A percentile compares a stretch with the other conserved stretches of the same genome.
phyloP scores from a whole-genome alignment of 805 yeast species.

The Ogataea methanolica region DNA sequence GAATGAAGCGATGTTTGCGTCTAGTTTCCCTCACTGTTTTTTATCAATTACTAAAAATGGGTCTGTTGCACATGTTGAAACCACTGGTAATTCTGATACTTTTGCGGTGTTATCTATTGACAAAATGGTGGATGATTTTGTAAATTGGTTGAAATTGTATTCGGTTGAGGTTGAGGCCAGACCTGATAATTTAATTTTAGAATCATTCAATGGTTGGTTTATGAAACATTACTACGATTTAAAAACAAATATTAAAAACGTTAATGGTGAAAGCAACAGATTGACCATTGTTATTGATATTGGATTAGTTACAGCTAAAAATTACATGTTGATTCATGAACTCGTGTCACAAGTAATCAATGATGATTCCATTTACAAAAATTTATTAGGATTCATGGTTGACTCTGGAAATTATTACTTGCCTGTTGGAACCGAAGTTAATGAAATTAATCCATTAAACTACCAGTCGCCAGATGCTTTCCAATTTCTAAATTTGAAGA shows the following conservation, averaged over 20 bases:
- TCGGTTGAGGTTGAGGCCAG: not conserved
- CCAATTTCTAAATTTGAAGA: constrained; percentile 20
- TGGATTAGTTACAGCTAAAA: constrained; percentile 10
- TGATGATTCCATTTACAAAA: constrained; percentile 10
- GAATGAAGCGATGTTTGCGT: constrained; percentile 42
- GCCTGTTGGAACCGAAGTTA: constrained; percentile 10
- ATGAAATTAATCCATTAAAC: constrained; percentile 13
- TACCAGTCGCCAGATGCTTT: constrained; percentile 8
- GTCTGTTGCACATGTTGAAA: constrained; percentile 44
- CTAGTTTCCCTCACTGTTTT: constrained; percentile 42
- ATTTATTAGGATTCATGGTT: constrained; percentile 34
- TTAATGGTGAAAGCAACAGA: constrained; percentile 3
- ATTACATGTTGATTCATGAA: constrained; percentile 3
- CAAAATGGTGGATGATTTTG: not conserved
- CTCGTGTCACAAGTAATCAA: constrained; percentile 14
- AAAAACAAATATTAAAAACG: not conserved
- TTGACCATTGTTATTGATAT: constrained; percentile 27
- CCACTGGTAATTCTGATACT: constrained; percentile 47
- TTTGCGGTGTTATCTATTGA: constrained; percentile 36
- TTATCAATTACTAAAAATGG: constrained; percentile 44
- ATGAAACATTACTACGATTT: constrained; percentile 1
- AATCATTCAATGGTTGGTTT: not conserved
- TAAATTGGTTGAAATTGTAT: not conserved
- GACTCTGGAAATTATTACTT: constrained; percentile 37
- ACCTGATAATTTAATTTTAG: not conserved